A percentile compares a stretch with the other conserved stretches of the same genome.
Conservation (phyloP, 192 early-diverging fungal species). For the Backusella australiensis region DNA sequence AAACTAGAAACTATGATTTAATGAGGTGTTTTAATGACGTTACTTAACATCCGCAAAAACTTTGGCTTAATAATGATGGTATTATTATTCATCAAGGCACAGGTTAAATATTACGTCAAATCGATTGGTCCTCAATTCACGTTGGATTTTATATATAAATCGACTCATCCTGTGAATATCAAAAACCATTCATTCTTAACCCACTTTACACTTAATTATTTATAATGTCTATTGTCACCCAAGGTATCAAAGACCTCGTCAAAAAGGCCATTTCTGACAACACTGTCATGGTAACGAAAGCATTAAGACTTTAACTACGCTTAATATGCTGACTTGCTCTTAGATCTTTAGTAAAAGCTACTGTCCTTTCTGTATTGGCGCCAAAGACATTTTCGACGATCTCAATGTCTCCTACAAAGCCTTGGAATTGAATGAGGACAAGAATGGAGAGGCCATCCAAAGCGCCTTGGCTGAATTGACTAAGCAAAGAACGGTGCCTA, state of each 20-base stretch:
- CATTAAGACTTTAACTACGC: background rate
- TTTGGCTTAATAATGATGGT: no score
- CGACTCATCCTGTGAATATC: no score
- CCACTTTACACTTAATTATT: background rate
- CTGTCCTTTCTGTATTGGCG: constrained; percentile 63
- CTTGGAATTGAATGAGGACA: constrained; percentile 57
- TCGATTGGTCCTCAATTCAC: background rate
- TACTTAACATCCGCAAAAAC: no score
- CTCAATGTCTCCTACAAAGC: constrained; percentile 50
- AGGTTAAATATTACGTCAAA: background rate
- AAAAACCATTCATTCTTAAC: no score
- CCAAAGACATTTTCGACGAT: constrained; percentile 55
- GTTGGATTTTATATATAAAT: background rate
- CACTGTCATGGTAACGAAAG: constrained; percentile 14
- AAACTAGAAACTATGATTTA: no score
- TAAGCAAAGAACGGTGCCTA: constrained; percentile 66
- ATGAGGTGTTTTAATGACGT: no score
- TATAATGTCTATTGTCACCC: background rate
- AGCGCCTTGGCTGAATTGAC: constrained; percentile 39
- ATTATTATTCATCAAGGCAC: no score
- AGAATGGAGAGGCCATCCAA: constrained; percentile 58
- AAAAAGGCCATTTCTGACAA: constrained; percentile 22
- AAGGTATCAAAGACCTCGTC: constrained; percentile 7
- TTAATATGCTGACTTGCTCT: background rate
- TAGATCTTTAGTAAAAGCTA: constrained; percentile 76